Evolutionary conservation across 768 basidiomycete species (phyloP).

Genomic region (Tylopilus sp.): DNA sequence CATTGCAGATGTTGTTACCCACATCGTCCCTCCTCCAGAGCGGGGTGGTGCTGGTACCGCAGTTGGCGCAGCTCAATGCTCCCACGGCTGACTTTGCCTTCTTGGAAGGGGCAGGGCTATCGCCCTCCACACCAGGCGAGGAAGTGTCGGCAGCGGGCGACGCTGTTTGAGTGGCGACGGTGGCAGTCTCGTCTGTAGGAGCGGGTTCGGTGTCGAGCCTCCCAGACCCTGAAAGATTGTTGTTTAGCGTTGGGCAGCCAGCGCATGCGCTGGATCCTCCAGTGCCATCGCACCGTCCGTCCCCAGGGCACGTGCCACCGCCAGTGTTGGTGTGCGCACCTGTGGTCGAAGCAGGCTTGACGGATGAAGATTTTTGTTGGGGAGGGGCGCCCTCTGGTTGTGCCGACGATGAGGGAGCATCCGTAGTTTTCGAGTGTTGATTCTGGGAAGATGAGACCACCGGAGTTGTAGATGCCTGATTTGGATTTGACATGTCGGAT

Average conservation of each 20-base stretch:
- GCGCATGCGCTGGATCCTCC: slow-evolving; percentile 91
- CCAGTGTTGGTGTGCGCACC: slow-evolving; percentile 31
- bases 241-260: slow-evolving; percentile 97
- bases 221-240: slow-evolving; percentile 52
- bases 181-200: slow-evolving; percentile 18
- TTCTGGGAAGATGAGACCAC: slow-evolving; percentile 26
- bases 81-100: slow-evolving; percentile 49
- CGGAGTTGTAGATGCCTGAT: slow-evolving; percentile 34
- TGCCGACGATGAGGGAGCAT: slow-evolving; percentile 25
- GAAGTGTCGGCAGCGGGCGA: slow-evolving; percentile 35
- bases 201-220: slow-evolving; percentile 39
- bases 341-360: slow-evolving; percentile 28
- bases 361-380: slow-evolving; percentile 28
- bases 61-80: slow-evolving; percentile 82
- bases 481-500: slow-evolving; percentile 35
- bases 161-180: slow-evolving; percentile 14
- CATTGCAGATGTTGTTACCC: slow-evolving; percentile 93
- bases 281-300: slow-evolving; percentile 96
- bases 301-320: slow-evolving; percentile 91
- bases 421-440: slow-evolving; percentile 32
- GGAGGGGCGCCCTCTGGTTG: slow-evolving; percentile 25
- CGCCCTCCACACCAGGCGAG: slow-evolving; percentile 31
- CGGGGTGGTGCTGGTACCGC: slow-evolving; percentile 86
- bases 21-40: slow-evolving; percentile 88
- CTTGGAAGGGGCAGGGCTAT: slow-evolving; percentile 31